These are phyloP conservation scores for Diversispora epigaea DNA, from an alignment of 192 early-diverging fungal species.

Conservation along the genomic window DNA sequence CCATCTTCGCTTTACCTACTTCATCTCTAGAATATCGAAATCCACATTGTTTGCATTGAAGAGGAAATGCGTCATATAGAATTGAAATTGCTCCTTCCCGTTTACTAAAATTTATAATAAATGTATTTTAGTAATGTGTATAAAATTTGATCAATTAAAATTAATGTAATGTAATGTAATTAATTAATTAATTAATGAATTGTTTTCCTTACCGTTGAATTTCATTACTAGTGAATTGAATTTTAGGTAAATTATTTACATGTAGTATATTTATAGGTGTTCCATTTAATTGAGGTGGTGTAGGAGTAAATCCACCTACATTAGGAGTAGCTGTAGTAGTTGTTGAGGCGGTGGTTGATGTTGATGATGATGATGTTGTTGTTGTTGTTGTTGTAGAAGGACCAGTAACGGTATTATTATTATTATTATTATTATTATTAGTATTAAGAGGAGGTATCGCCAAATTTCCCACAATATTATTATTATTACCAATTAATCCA, in stretches of 20 bases:
- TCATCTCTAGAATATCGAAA: constrained; percentile 69
- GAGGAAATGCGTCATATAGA: constrained; percentile 72
- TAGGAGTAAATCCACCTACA: constrained; percentile 14
- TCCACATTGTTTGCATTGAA: constrained; percentile 93
- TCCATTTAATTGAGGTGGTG: background rate
- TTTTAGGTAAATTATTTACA: constrained; percentile 37
- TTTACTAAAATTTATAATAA: constrained; percentile 40
- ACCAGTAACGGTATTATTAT: too few species aligned
- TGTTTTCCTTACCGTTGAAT: constrained; percentile 46
- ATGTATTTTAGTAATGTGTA: too few species aligned
- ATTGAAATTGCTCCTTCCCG: constrained; percentile 57
- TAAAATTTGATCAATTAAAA: too few species aligned
- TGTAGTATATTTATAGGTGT: constrained; percentile 12
- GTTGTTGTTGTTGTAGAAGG: too few species aligned
- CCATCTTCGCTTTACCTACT: constrained; percentile 71
- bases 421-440: too few species aligned
- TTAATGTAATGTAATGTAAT: too few species aligned
- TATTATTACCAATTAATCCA: constrained; percentile 2
- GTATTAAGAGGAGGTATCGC: background rate
- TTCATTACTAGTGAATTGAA: constrained; percentile 52
- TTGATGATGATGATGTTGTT: too few species aligned
- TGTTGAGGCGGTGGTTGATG: too few species aligned
- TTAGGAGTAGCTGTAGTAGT: background rate
- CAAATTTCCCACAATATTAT: background rate
- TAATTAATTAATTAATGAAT: too few species aligned